Conservation (phyloP, 768 basidiomycete genomes). For the Amanita polypyramis region DNA sequence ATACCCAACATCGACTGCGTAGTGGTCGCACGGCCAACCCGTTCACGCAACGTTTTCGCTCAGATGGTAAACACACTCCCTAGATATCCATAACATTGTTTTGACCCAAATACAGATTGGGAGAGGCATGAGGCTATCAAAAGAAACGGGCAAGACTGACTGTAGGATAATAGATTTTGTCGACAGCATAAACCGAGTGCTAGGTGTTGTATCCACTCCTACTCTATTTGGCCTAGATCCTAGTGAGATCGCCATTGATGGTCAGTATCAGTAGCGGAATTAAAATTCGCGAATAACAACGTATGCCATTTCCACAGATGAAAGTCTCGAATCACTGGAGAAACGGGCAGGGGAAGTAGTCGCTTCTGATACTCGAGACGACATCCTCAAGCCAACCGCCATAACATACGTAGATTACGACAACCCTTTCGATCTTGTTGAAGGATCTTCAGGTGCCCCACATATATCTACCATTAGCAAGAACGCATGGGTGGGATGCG, state of each 20-base stretch:
- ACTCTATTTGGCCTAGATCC: constrained; percentile 82
- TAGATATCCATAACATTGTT: background rate
- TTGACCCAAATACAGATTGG: constrained; percentile 53
- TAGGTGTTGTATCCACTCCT: constrained; percentile 68
- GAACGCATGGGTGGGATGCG: constrained; percentile 76
- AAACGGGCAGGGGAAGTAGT: constrained; percentile 23
- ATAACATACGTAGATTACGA: constrained; percentile 72
- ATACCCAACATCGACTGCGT: constrained; percentile 94
- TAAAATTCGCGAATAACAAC: background rate
- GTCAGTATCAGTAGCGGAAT: constrained; percentile 21
- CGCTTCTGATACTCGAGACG: constrained; percentile 16
- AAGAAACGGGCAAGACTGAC: constrained; percentile 67
- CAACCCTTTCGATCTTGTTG: constrained; percentile 54
- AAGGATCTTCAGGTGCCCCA: constrained; percentile 38
- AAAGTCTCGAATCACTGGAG: constrained; percentile 37
- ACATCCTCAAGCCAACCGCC: constrained; percentile 44
- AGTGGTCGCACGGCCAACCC: constrained; percentile 78
- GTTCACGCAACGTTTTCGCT: constrained; percentile 79
- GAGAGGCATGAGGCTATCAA: constrained; percentile 82
- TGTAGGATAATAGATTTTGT: constrained; percentile 91
- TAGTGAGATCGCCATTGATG: constrained; percentile 48
- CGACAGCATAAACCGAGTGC: constrained; percentile 56
- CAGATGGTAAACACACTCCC: constrained; percentile 62
- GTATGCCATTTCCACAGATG: constrained; percentile 28
- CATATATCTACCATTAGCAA: constrained; percentile 44